phyloP scores from a whole-genome alignment of 805 yeast genomes.

The Metschnikowia drakensbergensis region DNA sequence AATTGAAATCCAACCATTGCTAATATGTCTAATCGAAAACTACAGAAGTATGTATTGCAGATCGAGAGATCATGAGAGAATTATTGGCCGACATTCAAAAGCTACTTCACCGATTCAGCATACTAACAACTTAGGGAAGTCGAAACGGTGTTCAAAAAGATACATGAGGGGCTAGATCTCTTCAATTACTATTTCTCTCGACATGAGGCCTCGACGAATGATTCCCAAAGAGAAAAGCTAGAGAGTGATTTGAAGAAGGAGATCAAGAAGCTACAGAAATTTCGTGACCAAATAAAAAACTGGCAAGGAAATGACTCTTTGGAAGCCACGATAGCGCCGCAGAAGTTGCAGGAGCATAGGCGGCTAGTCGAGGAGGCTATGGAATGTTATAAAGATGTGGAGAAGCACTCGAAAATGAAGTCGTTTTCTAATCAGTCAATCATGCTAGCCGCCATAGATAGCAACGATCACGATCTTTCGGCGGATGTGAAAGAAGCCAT shows the following conservation, averaged over 20 bases:
- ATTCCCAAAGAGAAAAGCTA: slow-evolving; percentile 41
- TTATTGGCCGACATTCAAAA: neutral
- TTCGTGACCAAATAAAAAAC: slow-evolving; percentile 43
- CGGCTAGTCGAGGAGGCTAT: slow-evolving; percentile 42
- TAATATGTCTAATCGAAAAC: slow-evolving; percentile 20
- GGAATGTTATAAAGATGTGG: slow-evolving; percentile 45
- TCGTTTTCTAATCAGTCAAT: slow-evolving; percentile 44
- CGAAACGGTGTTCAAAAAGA: slow-evolving; percentile 41
- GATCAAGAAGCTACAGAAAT: slow-evolving; percentile 43
- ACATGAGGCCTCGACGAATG: slow-evolving; percentile 37
- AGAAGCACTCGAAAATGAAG: slow-evolving; percentile 40
- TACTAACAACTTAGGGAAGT: slow-evolving; percentile 31
- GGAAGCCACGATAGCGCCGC: slow-evolving; percentile 21
- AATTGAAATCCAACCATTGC: slow-evolving; percentile 1
- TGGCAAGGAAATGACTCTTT: slow-evolving; percentile 37
- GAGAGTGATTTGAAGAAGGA: slow-evolving; percentile 44
- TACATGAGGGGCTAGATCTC: slow-evolving; percentile 43
- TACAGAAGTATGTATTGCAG: slow-evolving; percentile 19
- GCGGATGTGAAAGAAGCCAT: slow-evolving; percentile 34
- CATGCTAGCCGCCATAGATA: slow-evolving; percentile 37
- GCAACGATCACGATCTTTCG: slow-evolving; percentile 23
- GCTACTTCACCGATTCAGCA: neutral
- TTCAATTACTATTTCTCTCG: slow-evolving; percentile 44
- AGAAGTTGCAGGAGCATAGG: slow-evolving; percentile 32
- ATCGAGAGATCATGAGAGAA: neutral